Evolutionary conservation across 2,329 filamentous ascomycete species (phyloP).

Genomic region (Sclerotinia nivalis): DNA sequence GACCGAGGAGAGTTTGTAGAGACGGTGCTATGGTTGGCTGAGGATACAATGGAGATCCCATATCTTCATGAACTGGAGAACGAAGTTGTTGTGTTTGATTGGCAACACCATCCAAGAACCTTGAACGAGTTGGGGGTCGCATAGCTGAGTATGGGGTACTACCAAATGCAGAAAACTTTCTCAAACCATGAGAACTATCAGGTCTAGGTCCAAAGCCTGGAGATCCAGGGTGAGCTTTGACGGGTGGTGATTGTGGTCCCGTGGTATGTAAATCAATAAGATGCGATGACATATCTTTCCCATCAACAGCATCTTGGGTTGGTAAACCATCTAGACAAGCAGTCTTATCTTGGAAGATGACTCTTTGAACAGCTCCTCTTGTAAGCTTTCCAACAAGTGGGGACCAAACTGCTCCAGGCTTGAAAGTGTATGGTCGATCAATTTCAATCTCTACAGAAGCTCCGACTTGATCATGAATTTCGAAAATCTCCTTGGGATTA

Average conservation of each 20-base stretch:
- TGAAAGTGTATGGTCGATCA: conserved; percentile 66
- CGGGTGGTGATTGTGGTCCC: conserved; percentile 55
- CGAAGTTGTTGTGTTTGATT: conserved; percentile 37
- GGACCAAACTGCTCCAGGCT: conserved; percentile 60
- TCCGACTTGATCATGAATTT: conserved; percentile 76
- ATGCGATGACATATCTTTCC: conserved; percentile 76
- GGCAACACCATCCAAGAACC: conserved; percentile 43
- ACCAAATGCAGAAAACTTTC: conserved; percentile 43
- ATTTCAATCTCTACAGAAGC: conserved; percentile 74
- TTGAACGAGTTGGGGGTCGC: conserved; percentile 43
- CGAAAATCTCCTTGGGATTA: conserved; percentile 79
- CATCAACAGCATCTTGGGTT: conserved; percentile 56
- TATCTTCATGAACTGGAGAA: conserved; percentile 47
- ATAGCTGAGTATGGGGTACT: conserved; percentile 34
- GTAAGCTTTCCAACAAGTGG: conserved; percentile 70
- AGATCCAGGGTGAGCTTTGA: conserved; percentile 49
- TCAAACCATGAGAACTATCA: conserved; percentile 42
- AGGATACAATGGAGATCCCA: conserved; percentile 49
- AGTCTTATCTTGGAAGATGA: conserved; percentile 73
- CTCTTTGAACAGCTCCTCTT: conserved; percentile 70
- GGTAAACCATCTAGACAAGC: conserved; percentile 73
- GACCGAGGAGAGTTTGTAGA: conserved; percentile 71
- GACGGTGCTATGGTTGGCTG: conserved; percentile 58
- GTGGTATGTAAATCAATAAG: conserved; percentile 45
- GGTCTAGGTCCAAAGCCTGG: conserved; percentile 38